phyloP scores from a whole-genome alignment of 306 rosid species.

The Spatholobus suberectus region DNA sequence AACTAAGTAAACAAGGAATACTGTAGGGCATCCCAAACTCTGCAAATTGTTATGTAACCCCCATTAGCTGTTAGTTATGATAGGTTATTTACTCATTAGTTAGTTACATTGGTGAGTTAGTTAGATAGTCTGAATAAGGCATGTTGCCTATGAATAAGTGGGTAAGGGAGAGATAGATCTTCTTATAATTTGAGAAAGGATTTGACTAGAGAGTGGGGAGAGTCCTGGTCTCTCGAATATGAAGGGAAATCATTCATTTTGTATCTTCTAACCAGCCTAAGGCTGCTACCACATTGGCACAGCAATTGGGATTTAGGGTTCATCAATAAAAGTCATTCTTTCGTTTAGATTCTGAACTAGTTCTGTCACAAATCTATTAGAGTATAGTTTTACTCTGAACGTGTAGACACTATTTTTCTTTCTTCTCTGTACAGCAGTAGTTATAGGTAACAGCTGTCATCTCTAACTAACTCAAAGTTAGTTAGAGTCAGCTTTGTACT shows the following conservation, averaged over 20 bases:
- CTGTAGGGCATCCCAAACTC: not conserved
- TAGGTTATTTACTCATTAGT: not conserved
- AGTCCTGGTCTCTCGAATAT: not conserved
- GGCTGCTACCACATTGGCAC: not conserved
- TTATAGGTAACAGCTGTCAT: too few species aligned
- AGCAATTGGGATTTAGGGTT: not conserved
- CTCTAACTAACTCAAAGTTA: too few species aligned
- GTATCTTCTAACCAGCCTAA: not conserved
- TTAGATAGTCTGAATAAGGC: not conserved
- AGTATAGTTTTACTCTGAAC: too few species aligned
- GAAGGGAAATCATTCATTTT: not conserved
- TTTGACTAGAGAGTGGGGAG: not conserved
- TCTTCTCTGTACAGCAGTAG: too few species aligned
- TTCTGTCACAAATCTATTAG: not conserved
- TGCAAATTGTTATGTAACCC: not conserved
- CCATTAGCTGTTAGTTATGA: not conserved
- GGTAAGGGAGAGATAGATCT: not conserved
- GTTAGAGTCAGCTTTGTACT: too few species aligned
- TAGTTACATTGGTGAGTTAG: not conserved
- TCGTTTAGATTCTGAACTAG: not conserved
- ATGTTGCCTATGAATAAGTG: not conserved
- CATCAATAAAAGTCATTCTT: not conserved
- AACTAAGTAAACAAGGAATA: constrained; percentile 1
- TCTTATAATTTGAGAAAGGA: not conserved
- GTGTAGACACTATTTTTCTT: too few species aligned